Evolutionary conservation across 177 flowering plant species (phyloP).

Genomic region (Vitis hybrid): DNA sequence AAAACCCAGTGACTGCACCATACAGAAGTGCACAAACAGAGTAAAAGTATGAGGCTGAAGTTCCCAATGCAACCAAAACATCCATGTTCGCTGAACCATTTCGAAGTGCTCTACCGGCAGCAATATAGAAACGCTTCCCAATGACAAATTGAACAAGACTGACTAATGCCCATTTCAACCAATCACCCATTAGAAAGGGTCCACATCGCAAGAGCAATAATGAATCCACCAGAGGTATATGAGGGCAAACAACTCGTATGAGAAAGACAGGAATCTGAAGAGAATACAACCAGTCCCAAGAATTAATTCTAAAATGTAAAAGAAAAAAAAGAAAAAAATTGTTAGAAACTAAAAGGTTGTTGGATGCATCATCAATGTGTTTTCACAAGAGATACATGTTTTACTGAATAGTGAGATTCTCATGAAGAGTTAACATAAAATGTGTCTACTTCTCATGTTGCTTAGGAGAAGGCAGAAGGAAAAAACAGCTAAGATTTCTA

Average conservation of each 20-base stretch:
- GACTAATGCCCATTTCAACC: slow-evolving; percentile 90
- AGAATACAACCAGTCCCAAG: slow-evolving; percentile 7
- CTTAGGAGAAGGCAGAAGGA: neutral
- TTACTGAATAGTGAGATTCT: no score
- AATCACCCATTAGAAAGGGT: slow-evolving; percentile 90
- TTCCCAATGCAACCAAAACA: slow-evolving; percentile 95
- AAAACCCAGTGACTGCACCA: slow-evolving; percentile 91
- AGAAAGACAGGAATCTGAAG: slow-evolving; percentile 82
- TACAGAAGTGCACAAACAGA: slow-evolving; percentile 89
- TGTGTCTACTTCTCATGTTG: neutral
- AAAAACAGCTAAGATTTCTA: neutral
- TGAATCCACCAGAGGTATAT: slow-evolving; percentile 68
- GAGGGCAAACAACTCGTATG: slow-evolving; percentile 86
- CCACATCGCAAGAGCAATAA: slow-evolving; percentile 86
- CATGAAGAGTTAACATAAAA: no score
- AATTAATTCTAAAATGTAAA: slow-evolving; percentile 5
- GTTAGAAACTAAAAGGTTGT: neutral
- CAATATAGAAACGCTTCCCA: slow-evolving; percentile 93
- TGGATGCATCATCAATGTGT: neutral
- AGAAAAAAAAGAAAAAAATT: neutral
- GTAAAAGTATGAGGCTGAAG: slow-evolving; percentile 93
- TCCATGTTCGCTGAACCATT: slow-evolving; percentile 98
- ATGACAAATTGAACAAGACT: slow-evolving; percentile 84
- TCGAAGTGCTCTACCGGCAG: slow-evolving; percentile 85
- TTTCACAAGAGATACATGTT: no score